Base-by-base conservation (phyloP, 2,329 filamentous ascomycete genomes). In the Dactylonectria macrodidyma region DNA sequence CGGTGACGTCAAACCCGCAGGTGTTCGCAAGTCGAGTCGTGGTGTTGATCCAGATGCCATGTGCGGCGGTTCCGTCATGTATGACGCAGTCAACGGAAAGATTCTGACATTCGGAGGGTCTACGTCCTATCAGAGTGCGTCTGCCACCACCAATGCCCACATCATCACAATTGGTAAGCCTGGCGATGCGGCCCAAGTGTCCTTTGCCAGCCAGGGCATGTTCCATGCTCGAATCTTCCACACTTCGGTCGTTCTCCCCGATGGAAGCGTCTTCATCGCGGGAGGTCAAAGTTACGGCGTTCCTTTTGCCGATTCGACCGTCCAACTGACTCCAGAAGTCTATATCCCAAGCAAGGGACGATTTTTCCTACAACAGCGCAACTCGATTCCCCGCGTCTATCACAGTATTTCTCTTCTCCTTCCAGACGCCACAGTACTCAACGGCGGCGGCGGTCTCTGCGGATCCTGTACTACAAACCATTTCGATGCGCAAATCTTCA, bases 1-100 rank as follows among this genome's bases (percentile, higher is more conserved):
- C 12, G 7, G 84, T 76, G 22, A 34, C n/a, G 38, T 54, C 0
- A 73, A 71, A 30, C 16, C 71, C 0, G 71, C 71, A 0, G 71
- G 71, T 74, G 75, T 14, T 73, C 81, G 16, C 69, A 71, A 3
- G 68, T 74, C 10, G 0, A 78, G 67, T 80, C 63, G 71, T 0
- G 71, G 87, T 5, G 79, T 77, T 24, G 79, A 80, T 8, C 83
- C 84, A 34, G 76, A 81, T 11, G 83, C 87, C 3, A 90, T 90
- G 88, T 84, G 82, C 65, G 89, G 87, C 12, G 84, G 84, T 55
- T 84, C 84, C 5, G 82, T 87, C 67, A 89, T 90, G 87, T 90
- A 86, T 70, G 88, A 90, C 71, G 87, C 87, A 30, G 84, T 88
- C 62, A 82, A 83, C 1, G 88, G 88, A 34, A 88, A 89, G 75